Conservation (phyloP, 225 moss, liverwort and hornwort species). For the Marchantia polymorpha region DNA sequence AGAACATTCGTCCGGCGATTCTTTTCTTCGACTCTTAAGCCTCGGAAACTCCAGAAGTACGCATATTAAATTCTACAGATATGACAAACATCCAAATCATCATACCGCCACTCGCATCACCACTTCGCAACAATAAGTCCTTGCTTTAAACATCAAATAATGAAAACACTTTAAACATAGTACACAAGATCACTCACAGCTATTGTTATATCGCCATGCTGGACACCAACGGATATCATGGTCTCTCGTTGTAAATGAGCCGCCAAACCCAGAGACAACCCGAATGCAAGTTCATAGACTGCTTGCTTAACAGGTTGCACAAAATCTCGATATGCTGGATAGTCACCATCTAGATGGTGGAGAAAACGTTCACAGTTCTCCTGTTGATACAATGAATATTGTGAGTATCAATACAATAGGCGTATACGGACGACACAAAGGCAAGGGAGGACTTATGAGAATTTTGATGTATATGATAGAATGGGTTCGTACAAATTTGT, state of each 20-base stretch:
- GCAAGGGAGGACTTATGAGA: background rate
- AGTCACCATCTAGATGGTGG: slow-evolving; percentile 47
- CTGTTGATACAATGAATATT: slow-evolving; percentile 39
- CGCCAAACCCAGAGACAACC: slow-evolving; percentile 65
- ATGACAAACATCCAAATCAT: background rate
- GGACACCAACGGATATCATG: slow-evolving; percentile 40
- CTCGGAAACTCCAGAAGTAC: slow-evolving; percentile 80
- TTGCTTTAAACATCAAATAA: background rate
- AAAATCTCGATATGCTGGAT: slow-evolving; percentile 77
- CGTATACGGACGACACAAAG: background rate
- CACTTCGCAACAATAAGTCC: background rate
- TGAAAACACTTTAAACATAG: background rate
- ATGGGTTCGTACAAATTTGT: background rate
- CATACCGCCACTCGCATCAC: background rate
- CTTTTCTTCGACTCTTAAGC: background rate
- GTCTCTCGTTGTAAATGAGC: slow-evolving; percentile 50
- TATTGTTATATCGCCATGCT: slow-evolving; percentile 42
- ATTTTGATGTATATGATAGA: background rate
- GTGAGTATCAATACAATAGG: slow-evolving; percentile 12
- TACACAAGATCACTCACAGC: slow-evolving; percentile 24
- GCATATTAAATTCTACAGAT: slow-evolving; percentile 50
- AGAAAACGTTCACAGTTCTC: slow-evolving; percentile 77
- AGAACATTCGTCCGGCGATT: background rate
- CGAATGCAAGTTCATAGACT: slow-evolving; percentile 82
- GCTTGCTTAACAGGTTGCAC: slow-evolving; percentile 83